A percentile compares a stretch with the other conserved stretches of the same genome.
Conservation (phyloP, 441 rosid genomes). For the Hura crepitans region DNA sequence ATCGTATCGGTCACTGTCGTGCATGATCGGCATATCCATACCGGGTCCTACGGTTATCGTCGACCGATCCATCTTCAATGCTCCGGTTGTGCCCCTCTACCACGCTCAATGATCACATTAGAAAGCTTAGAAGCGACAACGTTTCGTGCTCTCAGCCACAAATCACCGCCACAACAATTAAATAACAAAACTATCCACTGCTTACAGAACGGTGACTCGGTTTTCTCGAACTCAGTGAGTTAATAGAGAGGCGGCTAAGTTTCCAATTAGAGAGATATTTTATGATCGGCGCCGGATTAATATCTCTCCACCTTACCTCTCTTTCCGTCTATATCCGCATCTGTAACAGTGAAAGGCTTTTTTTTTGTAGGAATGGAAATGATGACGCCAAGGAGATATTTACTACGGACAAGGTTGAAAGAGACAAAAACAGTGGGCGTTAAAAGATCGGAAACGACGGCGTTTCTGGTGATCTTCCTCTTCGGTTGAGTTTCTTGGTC, state of each 20-base stretch:
- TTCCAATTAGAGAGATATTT: background rate
- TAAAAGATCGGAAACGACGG: background rate
- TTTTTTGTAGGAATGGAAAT: background rate
- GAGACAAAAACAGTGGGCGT: constrained; percentile 5
- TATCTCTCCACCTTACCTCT: background rate
- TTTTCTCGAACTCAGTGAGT: background rate
- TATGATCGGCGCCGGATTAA: constrained; percentile 4
- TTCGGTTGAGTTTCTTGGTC: background rate
- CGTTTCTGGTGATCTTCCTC: background rate
- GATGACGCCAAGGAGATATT: background rate
- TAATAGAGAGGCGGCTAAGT: background rate
- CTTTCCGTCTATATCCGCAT: background rate
- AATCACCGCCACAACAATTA: background rate
- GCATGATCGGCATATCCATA: constrained; percentile 98
- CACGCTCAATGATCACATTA: constrained; percentile 11
- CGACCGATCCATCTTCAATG: constrained; percentile 50
- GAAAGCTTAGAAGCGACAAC: background rate
- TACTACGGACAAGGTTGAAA: background rate
- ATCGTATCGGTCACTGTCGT: constrained; percentile 93
- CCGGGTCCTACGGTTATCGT: constrained; percentile 53
- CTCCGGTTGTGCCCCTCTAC: background rate
- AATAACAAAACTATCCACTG: background rate
- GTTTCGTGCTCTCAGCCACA: constrained; percentile 18
- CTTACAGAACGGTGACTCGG: constrained; percentile 11
- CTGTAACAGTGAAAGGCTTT: constrained; percentile 5